A percentile compares a stretch with the other conserved stretches of the same genome.
These are phyloP conservation scores for Backusella psychrophila DNA, from an alignment of 192 early-diverging fungal genomes.

Conservation along the genomic window DNA sequence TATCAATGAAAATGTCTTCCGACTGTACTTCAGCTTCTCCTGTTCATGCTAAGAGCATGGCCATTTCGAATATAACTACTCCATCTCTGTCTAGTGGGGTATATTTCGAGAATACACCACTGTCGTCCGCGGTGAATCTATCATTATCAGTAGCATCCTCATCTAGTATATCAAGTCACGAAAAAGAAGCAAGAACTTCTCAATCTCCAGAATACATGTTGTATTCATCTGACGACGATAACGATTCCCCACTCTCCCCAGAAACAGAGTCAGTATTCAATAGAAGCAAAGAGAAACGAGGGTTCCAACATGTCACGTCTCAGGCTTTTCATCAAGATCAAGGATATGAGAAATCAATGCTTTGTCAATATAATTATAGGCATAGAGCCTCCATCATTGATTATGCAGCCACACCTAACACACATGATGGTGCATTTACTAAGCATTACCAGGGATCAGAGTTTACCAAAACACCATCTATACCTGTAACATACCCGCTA, in stretches of 20 bases:
- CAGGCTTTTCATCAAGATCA: not conserved
- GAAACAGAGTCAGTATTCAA: not conserved
- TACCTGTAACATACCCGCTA: conserved; percentile 20
- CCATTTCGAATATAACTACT: conserved; percentile 31
- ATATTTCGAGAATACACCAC: not conserved
- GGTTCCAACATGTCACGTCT: not conserved
- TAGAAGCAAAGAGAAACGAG: not conserved
- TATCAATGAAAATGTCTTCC: not conserved
- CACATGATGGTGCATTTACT: not conserved
- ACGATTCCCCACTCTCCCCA: not conserved
- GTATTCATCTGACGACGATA: not conserved
- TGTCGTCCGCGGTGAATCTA: not conserved
- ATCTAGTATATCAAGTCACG: not conserved
- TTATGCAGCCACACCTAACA: not conserved
- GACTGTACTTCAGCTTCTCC: not conserved
- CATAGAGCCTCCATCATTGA: not conserved
- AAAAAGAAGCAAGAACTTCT: not conserved
- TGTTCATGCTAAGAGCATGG: conserved; percentile 22
- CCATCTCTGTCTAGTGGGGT: conserved; percentile 3
- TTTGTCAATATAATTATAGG: not conserved
- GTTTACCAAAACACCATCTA: not conserved
- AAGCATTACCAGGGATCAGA: not conserved
- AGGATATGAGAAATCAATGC: not conserved
- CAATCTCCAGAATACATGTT: not conserved
- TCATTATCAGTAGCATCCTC: not conserved